A percentile compares a stretch with the other conserved stretches of the same genome.
Conservation (phyloP, 345 rosid species). For the Clausena lansium region DNA sequence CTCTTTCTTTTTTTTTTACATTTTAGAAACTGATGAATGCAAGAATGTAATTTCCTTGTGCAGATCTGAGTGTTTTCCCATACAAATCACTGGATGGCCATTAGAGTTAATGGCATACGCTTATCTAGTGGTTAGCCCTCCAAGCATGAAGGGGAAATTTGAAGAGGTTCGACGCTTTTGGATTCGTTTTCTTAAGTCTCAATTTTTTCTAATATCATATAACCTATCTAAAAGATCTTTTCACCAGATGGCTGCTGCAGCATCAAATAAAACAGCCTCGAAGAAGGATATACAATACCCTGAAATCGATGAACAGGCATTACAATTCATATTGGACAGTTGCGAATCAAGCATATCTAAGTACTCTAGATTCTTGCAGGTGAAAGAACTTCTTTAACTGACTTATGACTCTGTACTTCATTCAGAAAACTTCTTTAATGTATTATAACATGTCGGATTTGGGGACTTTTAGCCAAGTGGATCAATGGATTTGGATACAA, state of each 20-base stretch:
- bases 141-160: conserved; percentile 68
- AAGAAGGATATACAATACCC: conserved; percentile 64
- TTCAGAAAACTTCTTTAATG: background rate
- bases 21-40: background rate
- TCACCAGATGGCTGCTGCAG: conserved; percentile 87
- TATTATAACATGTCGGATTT: background rate
- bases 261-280: conserved; percentile 60
- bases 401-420: background rate
- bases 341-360: conserved; percentile 90
- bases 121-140: conserved; percentile 82
- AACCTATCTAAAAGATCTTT: conserved; percentile 15
- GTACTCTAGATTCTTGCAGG: conserved; percentile 85
- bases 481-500: conserved; percentile 90
- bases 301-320: conserved; percentile 71
- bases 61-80: conserved; percentile 83
- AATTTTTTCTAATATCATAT: background rate
- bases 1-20: background rate
- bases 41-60: conserved; percentile 7
- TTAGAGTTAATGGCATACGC: conserved; percentile 88
- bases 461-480: conserved; percentile 65
- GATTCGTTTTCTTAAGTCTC: background rate
- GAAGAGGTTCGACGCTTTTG: conserved; percentile 61
- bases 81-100: conserved; percentile 92
- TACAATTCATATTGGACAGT: conserved; percentile 70
- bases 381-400: conserved; percentile 20